Evolutionary conservation across 2,329 filamentous ascomycete species (phyloP).

Genomic region (Hymenoscyphus occultus): DNA sequence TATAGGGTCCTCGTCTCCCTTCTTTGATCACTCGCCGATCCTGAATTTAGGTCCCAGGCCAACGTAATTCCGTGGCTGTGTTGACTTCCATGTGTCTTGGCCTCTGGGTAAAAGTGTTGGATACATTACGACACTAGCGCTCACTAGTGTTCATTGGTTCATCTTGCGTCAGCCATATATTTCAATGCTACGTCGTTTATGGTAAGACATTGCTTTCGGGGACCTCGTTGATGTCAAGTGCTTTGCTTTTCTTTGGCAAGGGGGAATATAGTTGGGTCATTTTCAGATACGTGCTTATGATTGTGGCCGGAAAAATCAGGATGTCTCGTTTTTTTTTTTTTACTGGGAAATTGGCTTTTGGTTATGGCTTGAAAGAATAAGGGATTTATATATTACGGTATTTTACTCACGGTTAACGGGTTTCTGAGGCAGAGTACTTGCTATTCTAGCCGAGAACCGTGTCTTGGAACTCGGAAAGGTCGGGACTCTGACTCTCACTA

Average conservation of each 20-base stretch:
- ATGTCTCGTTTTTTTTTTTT: background rate
- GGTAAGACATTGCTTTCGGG: background rate
- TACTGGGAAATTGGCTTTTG: background rate
- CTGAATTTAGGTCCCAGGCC: background rate
- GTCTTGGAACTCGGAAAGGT: too few species aligned
- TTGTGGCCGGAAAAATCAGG: too few species aligned
- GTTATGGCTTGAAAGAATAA: too few species aligned
- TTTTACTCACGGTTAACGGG: background rate
- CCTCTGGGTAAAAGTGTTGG: background rate
- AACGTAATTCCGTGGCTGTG: background rate
- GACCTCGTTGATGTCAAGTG: background rate
- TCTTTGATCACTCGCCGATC: background rate
- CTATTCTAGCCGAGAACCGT: too few species aligned
- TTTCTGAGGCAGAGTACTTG: too few species aligned
- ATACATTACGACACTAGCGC: constrained; percentile 1
- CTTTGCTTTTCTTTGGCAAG: background rate
- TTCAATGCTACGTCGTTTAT: background rate
- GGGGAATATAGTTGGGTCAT: background rate
- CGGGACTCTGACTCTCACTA: too few species aligned
- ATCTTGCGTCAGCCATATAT: background rate
- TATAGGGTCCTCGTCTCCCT: background rate
- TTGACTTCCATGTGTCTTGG: background rate
- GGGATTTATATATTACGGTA: too few species aligned
- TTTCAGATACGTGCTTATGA: background rate
- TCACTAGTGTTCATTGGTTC: background rate